Conservation (phyloP, 805 yeast species). For the Metschnikowia lunata region DNA sequence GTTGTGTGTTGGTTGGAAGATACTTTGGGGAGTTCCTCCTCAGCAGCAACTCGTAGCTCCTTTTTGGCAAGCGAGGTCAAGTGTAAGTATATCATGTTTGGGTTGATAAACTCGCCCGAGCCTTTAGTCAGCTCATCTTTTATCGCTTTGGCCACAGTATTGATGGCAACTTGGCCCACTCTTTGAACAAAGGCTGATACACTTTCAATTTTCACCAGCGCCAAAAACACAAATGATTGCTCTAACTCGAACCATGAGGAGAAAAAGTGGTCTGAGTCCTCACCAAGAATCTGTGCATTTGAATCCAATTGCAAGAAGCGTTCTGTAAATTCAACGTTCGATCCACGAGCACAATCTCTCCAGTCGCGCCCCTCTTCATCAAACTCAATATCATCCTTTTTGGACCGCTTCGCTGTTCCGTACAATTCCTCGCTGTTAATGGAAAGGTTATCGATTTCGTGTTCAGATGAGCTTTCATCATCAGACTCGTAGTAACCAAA, state of each 20-base stretch:
- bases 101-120: slow-evolving; percentile 28
- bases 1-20: slow-evolving; percentile 32
- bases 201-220: slow-evolving; percentile 23
- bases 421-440: slow-evolving; percentile 7
- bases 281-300: slow-evolving; percentile 14
- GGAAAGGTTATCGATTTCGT: slow-evolving; percentile 7
- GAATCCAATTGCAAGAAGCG: slow-evolving; percentile 18
- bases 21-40: slow-evolving; percentile 25
- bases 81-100: slow-evolving; percentile 48
- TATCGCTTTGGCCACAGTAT: slow-evolving; percentile 49
- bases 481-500: slow-evolving; percentile 48
- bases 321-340: slow-evolving; percentile 33
- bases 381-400: slow-evolving; percentile 37
- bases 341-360: slow-evolving; percentile 66
- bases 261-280: slow-evolving; percentile 28
- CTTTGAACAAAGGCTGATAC: slow-evolving; percentile 19
- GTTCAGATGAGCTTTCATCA: slow-evolving; percentile 10
- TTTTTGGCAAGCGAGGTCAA: slow-evolving; percentile 36
- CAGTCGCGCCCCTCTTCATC: slow-evolving; percentile 65
- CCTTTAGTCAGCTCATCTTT: slow-evolving; percentile 18
- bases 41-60: slow-evolving; percentile 21
- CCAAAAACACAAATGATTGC: slow-evolving; percentile 23
- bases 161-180: slow-evolving; percentile 39
- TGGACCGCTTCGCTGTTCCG: slow-evolving; percentile 20
- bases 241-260: slow-evolving; percentile 22